These are phyloP conservation scores for Fusarium verticillioides DNA, from an alignment of 2,329 filamentous ascomycete genomes.

Conservation along the genomic window DNA sequence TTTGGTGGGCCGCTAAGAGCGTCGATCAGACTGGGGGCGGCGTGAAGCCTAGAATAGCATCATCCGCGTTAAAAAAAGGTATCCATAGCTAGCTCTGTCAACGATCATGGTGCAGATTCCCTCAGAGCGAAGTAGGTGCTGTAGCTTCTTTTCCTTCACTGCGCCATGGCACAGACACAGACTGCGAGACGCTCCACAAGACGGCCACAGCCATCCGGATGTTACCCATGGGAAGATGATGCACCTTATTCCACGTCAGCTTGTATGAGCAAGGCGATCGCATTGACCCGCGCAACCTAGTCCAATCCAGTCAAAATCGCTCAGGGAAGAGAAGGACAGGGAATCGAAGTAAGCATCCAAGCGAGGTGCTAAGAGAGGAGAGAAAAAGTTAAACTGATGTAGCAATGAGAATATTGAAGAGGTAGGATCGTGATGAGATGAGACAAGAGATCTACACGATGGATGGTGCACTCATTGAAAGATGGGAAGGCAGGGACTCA, in stretches of 20 bases:
- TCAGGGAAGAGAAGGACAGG: background rate
- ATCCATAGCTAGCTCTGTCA: background rate
- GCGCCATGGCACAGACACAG: slow-evolving; percentile 35
- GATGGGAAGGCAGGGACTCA: background rate
- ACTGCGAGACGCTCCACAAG: background rate
- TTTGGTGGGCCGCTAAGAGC: slow-evolving; percentile 16
- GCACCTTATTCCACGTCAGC: slow-evolving; percentile 21
- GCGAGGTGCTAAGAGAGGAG: slow-evolving; percentile 34
- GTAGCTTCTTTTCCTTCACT: slow-evolving; percentile 5
- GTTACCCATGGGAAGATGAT: slow-evolving; percentile 16
- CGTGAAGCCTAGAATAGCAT: slow-evolving; percentile 20
- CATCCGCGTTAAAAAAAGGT: background rate
- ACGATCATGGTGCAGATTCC: slow-evolving; percentile 15
- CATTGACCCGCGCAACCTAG: slow-evolving; percentile 6
- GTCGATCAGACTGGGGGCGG: slow-evolving; percentile 17
- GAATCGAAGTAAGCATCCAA: background rate
- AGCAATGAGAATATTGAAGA: background rate
- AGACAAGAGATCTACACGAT: slow-evolving; percentile 23
- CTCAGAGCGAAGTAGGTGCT: background rate
- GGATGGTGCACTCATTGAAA: background rate
- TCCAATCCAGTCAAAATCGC: background rate
- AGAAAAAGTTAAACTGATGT: slow-evolving; percentile 1
- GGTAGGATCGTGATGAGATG: slow-evolving; percentile 13
- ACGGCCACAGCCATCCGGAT: slow-evolving; percentile 17
- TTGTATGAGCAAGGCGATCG: slow-evolving; percentile 4